Conservation (phyloP, 768 basidiomycete genomes). For the Suillus discolor region DNA sequence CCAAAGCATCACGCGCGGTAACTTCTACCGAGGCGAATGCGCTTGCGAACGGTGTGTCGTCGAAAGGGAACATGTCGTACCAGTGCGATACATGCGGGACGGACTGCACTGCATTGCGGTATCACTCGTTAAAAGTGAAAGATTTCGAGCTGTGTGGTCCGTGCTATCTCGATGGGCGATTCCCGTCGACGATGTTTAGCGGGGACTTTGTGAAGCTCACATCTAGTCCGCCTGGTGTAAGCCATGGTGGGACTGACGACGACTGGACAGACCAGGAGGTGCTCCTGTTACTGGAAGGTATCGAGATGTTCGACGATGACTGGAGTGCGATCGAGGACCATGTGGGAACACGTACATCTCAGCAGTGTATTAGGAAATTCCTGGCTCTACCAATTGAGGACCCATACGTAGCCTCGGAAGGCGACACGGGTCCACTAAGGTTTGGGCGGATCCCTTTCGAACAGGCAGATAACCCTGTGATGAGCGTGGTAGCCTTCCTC, state of each 20-base stretch:
- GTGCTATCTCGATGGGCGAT: constrained; percentile 96
- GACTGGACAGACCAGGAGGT: constrained; percentile 92
- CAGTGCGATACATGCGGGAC: constrained; percentile 94
- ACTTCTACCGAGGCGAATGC: constrained; percentile 66
- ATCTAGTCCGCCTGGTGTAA: constrained; percentile 32
- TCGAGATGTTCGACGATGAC: constrained; percentile 98
- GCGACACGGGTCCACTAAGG: constrained; percentile 71
- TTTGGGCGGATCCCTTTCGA: constrained; percentile 88
- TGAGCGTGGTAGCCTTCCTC: constrained; percentile 98
- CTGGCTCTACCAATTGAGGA: constrained; percentile 97
- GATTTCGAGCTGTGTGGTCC: constrained; percentile 88
- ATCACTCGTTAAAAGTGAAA: constrained; percentile 92
- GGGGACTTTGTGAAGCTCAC: constrained; percentile 95
- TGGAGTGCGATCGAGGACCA: constrained; percentile 94
- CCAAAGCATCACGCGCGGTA: constrained; percentile 78
- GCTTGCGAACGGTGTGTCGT: constrained; percentile 53
- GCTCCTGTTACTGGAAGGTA: constrained; percentile 86
- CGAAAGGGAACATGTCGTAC: constrained; percentile 57
- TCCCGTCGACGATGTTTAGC: constrained; percentile 94
- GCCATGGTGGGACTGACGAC: constrained; percentile 53
- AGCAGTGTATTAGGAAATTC: constrained; percentile 96
- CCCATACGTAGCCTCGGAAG: constrained; percentile 80
- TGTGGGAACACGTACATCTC: constrained; percentile 87
- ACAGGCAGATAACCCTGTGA: constrained; percentile 95
- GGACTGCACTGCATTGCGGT: constrained; percentile 86